Evolutionary conservation across 495 filamentous ascomycete genomes (phyloP), one percentile per base, ranked within the genome.

Genomic region (Penicillium bovifimosum): DNA sequence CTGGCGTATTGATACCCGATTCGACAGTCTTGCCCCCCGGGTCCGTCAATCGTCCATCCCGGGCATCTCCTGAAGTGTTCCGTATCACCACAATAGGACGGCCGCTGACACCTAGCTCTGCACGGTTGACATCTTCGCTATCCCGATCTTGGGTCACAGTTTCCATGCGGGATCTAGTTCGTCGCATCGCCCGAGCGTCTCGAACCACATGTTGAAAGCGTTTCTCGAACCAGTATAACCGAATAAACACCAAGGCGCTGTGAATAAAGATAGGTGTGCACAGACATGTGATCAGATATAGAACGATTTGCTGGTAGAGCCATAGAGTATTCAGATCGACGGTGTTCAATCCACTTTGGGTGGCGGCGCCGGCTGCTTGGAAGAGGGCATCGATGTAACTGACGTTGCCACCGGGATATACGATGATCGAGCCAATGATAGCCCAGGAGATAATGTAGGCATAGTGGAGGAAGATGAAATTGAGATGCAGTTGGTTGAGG

Each of bases 151-250:
- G 72, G 5, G 73, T 77, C 53, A 80, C 77, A 2, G 78, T 77
- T 43, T 81, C 79, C 16, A 80, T 74, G 50, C 82, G 74, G 5
- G 81, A 77, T 41, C 79, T 78, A 8, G 81, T 75, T 5, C 72
- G 62, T 39, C 83, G 83, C 34, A 80, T 47, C 38, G 66, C 70
- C 9, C 77, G 71, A 5, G 78, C 77, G 53, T 84, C 79, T 18
- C 71, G 77, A 27, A 85, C 91, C 41, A 96, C 76, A 55, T 86
- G 73, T 66, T 90, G 83, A 59, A 98, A 96, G 3, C 90, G 81
- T 64, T 91, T 96, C 71, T 97, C 91, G 60, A 98, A 98, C 92
- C 91, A 97, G 70, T 96, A 96, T 5, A 97, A 73, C 2, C 93
- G 87, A 17, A 97, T 74, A 59, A 95, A 95, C 0, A 97, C 92